Conservation (phyloP, 495 filamentous ascomycete species). For the Aspergillus sparsus region DNA sequence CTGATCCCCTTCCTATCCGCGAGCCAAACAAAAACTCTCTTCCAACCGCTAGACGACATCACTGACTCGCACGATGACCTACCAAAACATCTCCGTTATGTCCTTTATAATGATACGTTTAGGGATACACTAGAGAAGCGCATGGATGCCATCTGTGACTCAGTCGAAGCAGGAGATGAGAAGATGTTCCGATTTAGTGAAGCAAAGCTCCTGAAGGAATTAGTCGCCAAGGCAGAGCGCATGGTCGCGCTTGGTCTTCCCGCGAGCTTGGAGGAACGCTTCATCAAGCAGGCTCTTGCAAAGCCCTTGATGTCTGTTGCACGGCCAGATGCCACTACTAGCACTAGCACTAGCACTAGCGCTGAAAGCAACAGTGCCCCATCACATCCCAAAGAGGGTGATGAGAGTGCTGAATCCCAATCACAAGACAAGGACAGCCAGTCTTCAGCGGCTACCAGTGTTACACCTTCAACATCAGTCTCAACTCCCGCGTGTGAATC, state of each 20-base stretch:
- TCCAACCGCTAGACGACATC: constrained; percentile 78
- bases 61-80: constrained; percentile 64
- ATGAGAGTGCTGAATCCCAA: constrained; percentile 30
- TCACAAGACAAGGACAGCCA: constrained; percentile 36
- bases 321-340: constrained; percentile 41
- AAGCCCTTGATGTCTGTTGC: constrained; percentile 68
- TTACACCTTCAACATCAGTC: constrained; percentile 37
- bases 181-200: constrained; percentile 75
- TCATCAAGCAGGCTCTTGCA: constrained; percentile 73
- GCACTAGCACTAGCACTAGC: not conserved
- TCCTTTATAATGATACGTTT: constrained; percentile 53
- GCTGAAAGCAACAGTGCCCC: constrained; percentile 4
- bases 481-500: constrained; percentile 47
- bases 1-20: constrained; percentile 68
- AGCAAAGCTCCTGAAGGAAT: constrained; percentile 63
- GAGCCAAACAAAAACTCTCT: constrained; percentile 57
- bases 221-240: constrained; percentile 69
- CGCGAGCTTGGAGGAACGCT: constrained; percentile 80
- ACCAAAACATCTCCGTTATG: constrained; percentile 56
- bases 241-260: constrained; percentile 70
- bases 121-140: constrained; percentile 47
- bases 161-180: constrained; percentile 77
- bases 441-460: constrained; percentile 36
- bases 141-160: constrained; percentile 71
- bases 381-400: constrained; percentile 8